phyloP scores from a whole-genome alignment of 495 filamentous ascomycete species.

The Penicillium goetzii region DNA sequence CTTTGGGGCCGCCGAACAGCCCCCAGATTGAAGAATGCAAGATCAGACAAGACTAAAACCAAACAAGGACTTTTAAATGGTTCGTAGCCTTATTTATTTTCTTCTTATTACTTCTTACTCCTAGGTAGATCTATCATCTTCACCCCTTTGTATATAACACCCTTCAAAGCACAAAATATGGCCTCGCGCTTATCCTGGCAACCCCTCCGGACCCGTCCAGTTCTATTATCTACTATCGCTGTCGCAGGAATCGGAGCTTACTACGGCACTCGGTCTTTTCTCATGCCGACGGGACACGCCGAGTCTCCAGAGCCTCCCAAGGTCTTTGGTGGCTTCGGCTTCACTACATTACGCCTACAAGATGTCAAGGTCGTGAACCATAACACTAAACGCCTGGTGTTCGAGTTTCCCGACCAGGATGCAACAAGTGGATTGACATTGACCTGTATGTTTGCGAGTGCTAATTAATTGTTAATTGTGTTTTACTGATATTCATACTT shows the following conservation, averaged over 20 bases:
- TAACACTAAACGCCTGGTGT: constrained; percentile 67
- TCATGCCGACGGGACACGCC: constrained; percentile 24
- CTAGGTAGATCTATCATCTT: neutral
- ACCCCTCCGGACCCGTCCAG: constrained; percentile 1
- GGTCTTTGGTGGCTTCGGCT: constrained; percentile 29
- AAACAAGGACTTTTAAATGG: neutral
- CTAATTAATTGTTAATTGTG: neutral
- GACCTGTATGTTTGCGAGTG: constrained; percentile 45
- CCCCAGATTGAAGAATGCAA: neutral
- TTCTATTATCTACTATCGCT: constrained; percentile 6
- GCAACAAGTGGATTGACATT: constrained; percentile 55
- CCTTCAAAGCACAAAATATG: neutral
- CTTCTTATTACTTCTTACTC: neutral
- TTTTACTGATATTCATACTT: constrained; percentile 6
- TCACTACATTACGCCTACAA: constrained; percentile 35
- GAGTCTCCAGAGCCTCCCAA: constrained; percentile 29
- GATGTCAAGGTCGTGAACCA: constrained; percentile 63
- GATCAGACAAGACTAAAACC: neutral
- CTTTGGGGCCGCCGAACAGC: neutral
- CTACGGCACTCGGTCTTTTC: constrained; percentile 19
- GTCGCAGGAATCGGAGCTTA: constrained; percentile 29
- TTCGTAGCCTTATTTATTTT: neutral
- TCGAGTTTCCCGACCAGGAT: constrained; percentile 58
- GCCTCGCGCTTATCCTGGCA: constrained; percentile 16
- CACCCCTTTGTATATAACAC: neutral